phyloP scores from a whole-genome alignment of 371 early-diverging fungal species.

The Rhizopus sp. region DNA sequence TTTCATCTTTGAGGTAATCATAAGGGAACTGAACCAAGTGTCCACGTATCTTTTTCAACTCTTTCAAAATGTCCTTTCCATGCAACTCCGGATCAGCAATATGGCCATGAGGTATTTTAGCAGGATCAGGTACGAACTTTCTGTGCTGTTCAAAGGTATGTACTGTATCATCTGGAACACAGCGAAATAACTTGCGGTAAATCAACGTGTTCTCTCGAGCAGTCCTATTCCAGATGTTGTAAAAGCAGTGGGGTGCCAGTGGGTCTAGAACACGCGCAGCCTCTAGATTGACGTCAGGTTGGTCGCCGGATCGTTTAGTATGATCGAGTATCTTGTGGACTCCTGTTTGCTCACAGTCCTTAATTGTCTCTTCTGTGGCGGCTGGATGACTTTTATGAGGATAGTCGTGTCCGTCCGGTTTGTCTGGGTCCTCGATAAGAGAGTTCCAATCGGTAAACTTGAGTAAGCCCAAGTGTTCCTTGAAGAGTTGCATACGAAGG shows the following conservation, averaged over 20 bases:
- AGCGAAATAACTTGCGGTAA: slow-evolving; percentile 81
- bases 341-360: slow-evolving; percentile 18
- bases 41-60: slow-evolving; percentile 51
- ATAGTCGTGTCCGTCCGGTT: neutral
- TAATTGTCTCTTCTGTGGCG: slow-evolving; percentile 28
- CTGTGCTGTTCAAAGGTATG: slow-evolving; percentile 65
- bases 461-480: slow-evolving; percentile 82
- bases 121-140: slow-evolving; percentile 57
- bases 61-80: slow-evolving; percentile 38
- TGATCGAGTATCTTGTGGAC: slow-evolving; percentile 31
- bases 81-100: slow-evolving; percentile 50
- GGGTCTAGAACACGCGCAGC: slow-evolving; percentile 66
- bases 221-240: slow-evolving; percentile 62
- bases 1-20: slow-evolving; percentile 69
- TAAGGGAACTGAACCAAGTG: slow-evolving; percentile 77
- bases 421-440: neutral
- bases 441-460: slow-evolving; percentile 37
- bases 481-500: slow-evolving; percentile 76
- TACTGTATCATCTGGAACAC: slow-evolving; percentile 85
- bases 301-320: slow-evolving; percentile 27
- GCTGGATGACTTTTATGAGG: slow-evolving; percentile 10
- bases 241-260: slow-evolving; percentile 61
- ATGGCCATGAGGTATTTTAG: slow-evolving; percentile 58
- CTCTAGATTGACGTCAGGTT: slow-evolving; percentile 2
- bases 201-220: slow-evolving; percentile 70